Conservation (phyloP, 1,139 yeast species). For the Geotrichum restrictum region DNA sequence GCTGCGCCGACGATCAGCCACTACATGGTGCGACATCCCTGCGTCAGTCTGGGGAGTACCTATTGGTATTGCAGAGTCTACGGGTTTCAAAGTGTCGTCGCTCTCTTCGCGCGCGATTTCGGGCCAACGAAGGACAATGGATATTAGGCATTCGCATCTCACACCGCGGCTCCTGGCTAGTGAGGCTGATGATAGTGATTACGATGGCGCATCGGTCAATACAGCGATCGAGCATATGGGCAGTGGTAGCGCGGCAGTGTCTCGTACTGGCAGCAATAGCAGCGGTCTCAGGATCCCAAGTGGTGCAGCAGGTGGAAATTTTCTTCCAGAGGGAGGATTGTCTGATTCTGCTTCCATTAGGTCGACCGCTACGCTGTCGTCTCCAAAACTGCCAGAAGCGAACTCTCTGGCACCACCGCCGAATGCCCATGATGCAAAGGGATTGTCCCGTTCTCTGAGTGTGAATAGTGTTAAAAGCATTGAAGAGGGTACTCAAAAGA, state of each 20-base stretch:
- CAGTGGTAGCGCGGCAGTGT: slow-evolving; percentile 29
- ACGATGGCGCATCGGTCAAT: slow-evolving; percentile 6
- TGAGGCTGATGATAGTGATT: slow-evolving; percentile 61
- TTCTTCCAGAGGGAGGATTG: background rate
- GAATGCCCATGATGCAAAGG: background rate
- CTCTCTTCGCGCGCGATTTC: background rate
- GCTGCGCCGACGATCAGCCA: slow-evolving; percentile 53
- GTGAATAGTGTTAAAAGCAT: slow-evolving; percentile 35
- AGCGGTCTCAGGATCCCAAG: slow-evolving; percentile 63
- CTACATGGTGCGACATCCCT: slow-evolving; percentile 48
- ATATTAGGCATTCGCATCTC: slow-evolving; percentile 66
- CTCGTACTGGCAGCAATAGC: slow-evolving; percentile 66
- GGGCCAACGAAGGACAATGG: slow-evolving; percentile 17
- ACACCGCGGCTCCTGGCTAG: slow-evolving; percentile 70
- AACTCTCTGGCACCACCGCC: background rate
- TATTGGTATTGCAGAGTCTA: slow-evolving; percentile 51
- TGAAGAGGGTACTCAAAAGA: slow-evolving; percentile 42
- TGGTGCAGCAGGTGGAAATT: slow-evolving; percentile 44
- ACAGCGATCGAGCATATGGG: slow-evolving; percentile 20
- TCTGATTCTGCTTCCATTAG: slow-evolving; percentile 2
- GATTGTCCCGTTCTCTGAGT: slow-evolving; percentile 6
- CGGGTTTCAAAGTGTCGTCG: background rate
- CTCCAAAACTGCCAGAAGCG: background rate
- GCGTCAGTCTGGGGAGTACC: slow-evolving; percentile 62
- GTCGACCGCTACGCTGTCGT: slow-evolving; percentile 11